Base-by-base conservation (phyloP, 2,329 filamentous ascomycete species). In the Talaromyces sp. region DNA sequence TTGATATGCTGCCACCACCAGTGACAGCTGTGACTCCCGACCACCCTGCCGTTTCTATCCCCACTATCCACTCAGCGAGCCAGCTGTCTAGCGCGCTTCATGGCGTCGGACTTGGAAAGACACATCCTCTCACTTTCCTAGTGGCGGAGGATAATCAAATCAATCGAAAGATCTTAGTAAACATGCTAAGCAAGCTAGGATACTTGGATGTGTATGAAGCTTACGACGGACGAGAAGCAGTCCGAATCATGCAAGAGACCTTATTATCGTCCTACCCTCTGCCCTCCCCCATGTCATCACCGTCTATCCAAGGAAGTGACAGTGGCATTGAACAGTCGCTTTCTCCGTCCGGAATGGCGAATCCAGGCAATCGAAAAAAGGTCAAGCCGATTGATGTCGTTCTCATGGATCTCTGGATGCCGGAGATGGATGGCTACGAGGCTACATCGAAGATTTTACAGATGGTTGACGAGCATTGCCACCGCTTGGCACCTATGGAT, bases 391-490 rank as follows among this genome's bases (percentile, higher is more conserved):
- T 90, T 64, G 85, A 90, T 70, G 83, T 89, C 1, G 82, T 91
- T 27, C 77, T 91, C 50, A 91, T 91, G 89, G 89, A 91, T 74
- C 82, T 91, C 10, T 91, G 89, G 89, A 91, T 91, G 88, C 89
- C 89, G 0, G 81, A 87, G 68, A 87, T 91, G 81, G 89, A 91
- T 71, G 89, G 89, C 1, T 91, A 90, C 68, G 85, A 90, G 72
- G 89, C 89, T 1, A 86, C 89, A 0, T 82, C 85, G 70, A 79
- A 81, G 56, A 91, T 91, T 50, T 75, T 90, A 11, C 76, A 79
- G 27, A 83, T 88, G 79, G 73, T 80, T n/a, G 75, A 78, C 49
- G 73, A 79, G 54, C 72, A 78, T 45, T 72, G 72, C 22, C 66
- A 70, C 33, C 70, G 72, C 54, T 62, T 71, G 19, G 69, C 57